A percentile compares a stretch with the other conserved stretches of the same genome.
phyloP scores from a whole-genome alignment of 169 alveolate species.

The Neospora caninum region DNA sequence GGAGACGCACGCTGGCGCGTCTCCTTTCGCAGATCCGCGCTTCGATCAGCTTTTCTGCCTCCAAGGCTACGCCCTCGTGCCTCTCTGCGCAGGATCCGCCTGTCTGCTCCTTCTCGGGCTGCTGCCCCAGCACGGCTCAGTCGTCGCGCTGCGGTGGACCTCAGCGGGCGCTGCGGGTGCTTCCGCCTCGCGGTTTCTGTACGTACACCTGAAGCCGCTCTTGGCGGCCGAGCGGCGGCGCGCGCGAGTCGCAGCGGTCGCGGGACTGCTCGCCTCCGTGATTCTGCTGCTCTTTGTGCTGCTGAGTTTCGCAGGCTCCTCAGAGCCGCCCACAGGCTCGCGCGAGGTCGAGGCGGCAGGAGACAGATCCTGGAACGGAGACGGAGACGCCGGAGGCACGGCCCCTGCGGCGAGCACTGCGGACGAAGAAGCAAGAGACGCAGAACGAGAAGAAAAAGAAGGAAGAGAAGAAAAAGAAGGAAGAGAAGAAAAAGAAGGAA shows the following conservation, averaged over 20 bases:
- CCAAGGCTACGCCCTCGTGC: slow-evolving; percentile 25
- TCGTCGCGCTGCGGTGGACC: background rate
- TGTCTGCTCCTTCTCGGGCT: background rate
- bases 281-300: background rate
- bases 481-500: background rate
- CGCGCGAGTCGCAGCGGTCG: background rate
- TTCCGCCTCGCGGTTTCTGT: background rate
- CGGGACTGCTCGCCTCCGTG: background rate
- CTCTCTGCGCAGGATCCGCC: background rate
- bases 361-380: background rate
- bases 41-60: slow-evolving; percentile 29
- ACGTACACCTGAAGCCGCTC: background rate
- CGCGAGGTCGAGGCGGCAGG: background rate
- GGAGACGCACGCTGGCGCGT: background rate
- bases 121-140: background rate
- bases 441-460: background rate
- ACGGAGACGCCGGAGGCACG: background rate
- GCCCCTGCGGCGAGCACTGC: background rate
- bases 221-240: background rate
- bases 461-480: background rate
- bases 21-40: background rate
- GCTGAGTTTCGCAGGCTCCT: background rate
- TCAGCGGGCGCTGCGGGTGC: background rate
- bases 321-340: background rate
- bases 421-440: background rate